Conservation (phyloP, 352 stramenopile species). For the Phytophthora syringae region DNA sequence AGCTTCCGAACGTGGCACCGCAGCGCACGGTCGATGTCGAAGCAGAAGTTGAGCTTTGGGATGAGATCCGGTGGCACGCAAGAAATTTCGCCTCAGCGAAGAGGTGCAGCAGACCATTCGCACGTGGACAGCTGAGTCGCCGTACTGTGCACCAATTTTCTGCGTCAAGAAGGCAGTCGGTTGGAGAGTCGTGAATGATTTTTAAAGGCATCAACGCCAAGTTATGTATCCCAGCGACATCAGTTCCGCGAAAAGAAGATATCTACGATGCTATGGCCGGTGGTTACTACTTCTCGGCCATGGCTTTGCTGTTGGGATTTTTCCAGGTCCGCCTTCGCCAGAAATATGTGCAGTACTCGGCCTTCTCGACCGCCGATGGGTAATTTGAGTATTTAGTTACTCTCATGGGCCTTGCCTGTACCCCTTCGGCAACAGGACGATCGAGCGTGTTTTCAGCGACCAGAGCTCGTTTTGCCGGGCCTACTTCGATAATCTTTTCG, state of each 20-base stretch:
- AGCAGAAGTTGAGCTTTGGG: neutral
- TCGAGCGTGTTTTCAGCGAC: neutral
- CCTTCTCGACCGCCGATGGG: neutral
- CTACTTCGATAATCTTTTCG: constrained; percentile 1
- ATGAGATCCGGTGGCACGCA: neutral
- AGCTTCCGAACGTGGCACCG: constrained; percentile 2
- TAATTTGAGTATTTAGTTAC: constrained; percentile 4
- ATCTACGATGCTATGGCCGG: constrained; percentile 6
- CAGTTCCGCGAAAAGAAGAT: neutral
- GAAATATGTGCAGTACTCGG: neutral
- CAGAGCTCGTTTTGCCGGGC: neutral
- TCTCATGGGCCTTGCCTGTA: neutral
- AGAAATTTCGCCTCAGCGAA: neutral
- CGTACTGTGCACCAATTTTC: neutral
- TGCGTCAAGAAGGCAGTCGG: too few species aligned
- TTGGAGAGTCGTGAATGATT: neutral
- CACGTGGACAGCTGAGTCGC: neutral
- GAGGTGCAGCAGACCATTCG: neutral
- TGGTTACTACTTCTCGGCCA: neutral
- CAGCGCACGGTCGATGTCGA: neutral
- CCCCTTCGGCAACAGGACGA: neutral
- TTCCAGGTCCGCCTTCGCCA: neutral
- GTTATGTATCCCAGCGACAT: neutral
- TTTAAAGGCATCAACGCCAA: neutral
- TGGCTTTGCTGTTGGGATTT: constrained; percentile 3